Evolutionary conservation across 1,284 basidiomycete genomes (phyloP).

Genomic region (Sphagnurus paluster): DNA sequence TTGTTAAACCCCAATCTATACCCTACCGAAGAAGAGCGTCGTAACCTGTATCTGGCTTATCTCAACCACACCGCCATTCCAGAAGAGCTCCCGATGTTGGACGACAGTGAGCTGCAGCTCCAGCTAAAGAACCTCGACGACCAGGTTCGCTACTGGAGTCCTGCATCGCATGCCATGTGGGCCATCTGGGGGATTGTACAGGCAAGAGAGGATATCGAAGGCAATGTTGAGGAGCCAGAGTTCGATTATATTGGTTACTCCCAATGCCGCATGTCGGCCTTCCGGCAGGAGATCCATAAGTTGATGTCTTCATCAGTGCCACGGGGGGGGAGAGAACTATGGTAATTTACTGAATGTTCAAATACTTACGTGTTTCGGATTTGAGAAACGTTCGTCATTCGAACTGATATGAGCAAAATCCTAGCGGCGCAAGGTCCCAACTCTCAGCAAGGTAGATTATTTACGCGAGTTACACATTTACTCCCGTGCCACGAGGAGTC

Average conservation of each 20-base stretch:
- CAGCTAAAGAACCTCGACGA: slow-evolving; percentile 59
- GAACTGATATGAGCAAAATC: no score
- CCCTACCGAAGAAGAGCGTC: slow-evolving; percentile 71
- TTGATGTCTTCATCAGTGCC: not conserved
- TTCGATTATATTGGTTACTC: slow-evolving; percentile 82
- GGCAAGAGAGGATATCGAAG: slow-evolving; percentile 78
- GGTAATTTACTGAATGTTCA: not conserved
- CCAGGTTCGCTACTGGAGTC: slow-evolving; percentile 84
- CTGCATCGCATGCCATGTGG: slow-evolving; percentile 89
- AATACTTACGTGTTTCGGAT: not conserved
- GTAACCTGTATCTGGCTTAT: slow-evolving; percentile 85
- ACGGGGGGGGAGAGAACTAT: no score
- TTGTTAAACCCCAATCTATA: slow-evolving; percentile 69
- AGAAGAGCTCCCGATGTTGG: slow-evolving; percentile 29
- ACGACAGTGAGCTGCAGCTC: slow-evolving; percentile 35
- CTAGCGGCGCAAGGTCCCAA: no score
- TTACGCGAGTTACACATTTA: no score
- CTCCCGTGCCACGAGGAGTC: no score
- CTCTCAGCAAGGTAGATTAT: no score
- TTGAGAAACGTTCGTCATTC: slow-evolving; percentile 13
- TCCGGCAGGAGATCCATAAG: slow-evolving; percentile 58
- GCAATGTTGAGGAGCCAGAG: slow-evolving; percentile 56
- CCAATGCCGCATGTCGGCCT: slow-evolving; percentile 59
- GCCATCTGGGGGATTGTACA: slow-evolving; percentile 91
- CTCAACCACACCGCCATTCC: slow-evolving; percentile 50